Conservation (phyloP, 148 eudicot genomes). For the Rhododendron simsii region DNA sequence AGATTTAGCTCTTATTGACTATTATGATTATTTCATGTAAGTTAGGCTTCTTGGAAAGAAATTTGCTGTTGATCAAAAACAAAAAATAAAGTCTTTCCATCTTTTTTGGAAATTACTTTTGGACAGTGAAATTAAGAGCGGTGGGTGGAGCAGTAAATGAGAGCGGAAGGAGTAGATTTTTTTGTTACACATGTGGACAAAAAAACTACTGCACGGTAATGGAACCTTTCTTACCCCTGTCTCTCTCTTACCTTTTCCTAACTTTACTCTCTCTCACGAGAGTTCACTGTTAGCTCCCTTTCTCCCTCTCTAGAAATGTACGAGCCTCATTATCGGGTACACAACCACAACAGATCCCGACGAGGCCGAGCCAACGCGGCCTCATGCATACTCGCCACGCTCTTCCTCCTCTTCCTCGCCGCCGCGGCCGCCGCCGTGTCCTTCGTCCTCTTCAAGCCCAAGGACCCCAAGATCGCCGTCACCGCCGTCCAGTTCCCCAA, state of each 20-base stretch:
- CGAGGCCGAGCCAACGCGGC: conserved; percentile 35
- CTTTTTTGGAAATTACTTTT: no score
- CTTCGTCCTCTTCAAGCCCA: conserved; percentile 76
- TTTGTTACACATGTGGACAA: no score
- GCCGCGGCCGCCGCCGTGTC: conserved; percentile 33
- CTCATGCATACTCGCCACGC: conserved; percentile 66
- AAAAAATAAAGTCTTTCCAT: no score
- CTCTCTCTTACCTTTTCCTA: neutral
- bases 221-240: neutral
- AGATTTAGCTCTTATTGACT: no score
- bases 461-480: conserved; percentile 64
- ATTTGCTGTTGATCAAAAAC: no score
- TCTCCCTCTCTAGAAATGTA: conserved; percentile 16
- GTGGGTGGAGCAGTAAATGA: no score
- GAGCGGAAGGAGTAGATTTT: no score
- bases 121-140: no score
- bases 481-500: conserved; percentile 68
- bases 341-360: conserved; percentile 24
- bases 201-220: no score
- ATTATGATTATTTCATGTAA: no score
- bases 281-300: neutral
- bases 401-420: conserved; percentile 47
- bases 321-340: neutral
- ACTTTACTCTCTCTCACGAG: neutral
- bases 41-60: no score